Conservation (phyloP, 108 stramenopile species). For the Aurantiochytrium sp. region DNA sequence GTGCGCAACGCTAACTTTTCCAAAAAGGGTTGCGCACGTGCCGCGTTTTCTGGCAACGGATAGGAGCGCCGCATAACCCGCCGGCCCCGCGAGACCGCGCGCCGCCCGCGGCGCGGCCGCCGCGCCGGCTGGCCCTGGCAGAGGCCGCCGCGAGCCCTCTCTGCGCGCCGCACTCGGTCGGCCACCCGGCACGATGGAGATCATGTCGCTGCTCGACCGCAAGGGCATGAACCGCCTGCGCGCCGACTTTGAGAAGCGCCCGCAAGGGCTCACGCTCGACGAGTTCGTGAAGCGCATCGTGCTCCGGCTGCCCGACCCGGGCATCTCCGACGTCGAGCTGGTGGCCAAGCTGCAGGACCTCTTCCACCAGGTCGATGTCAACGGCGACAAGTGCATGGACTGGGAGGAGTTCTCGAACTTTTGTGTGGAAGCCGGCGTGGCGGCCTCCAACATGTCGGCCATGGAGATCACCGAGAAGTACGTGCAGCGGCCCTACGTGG, state of each 20-base stretch:
- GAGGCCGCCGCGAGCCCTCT: no score
- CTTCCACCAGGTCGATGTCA: conserved; percentile 40
- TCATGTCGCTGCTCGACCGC: conserved; percentile 11
- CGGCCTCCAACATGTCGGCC: background rate
- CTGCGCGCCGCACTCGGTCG: no score
- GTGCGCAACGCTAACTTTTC: no score
- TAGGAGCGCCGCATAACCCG: no score
- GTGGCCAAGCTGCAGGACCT: conserved; percentile 31
- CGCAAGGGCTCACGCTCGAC: conserved; percentile 9
- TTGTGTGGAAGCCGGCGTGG: conserved; percentile 5
- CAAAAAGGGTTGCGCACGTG: no score
- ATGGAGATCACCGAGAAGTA: conserved; percentile 27
- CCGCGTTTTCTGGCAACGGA: no score
- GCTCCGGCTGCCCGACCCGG: background rate
- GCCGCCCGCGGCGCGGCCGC: no score
- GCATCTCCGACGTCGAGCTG: conserved; percentile 6
- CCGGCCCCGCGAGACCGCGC: no score
- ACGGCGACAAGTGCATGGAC: conserved; percentile 37
- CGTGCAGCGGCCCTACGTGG: background rate
- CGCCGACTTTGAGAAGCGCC: background rate
- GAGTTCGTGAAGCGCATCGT: background rate
- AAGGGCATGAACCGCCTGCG: conserved; percentile 4
- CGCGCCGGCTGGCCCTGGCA: no score
- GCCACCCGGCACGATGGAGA: conserved; percentile 26
- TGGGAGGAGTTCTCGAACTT: conserved; percentile 40